Evolutionary conservation across 1,139 yeast genomes (phyloP).

Genomic region (Geotrichum histeridarum): DNA sequence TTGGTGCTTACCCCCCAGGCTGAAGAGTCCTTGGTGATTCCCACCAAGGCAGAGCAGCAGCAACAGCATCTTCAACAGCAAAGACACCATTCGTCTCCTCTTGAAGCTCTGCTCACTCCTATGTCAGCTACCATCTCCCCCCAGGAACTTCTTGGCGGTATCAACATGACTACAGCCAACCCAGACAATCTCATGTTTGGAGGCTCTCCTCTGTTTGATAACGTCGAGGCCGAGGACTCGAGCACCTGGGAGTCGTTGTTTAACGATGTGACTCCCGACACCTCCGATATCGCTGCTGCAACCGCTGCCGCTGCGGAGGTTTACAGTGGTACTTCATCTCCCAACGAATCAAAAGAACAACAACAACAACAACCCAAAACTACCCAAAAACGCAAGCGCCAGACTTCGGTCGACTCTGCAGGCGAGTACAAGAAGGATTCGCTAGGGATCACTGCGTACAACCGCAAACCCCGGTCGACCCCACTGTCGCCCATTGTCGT

Average conservation of each 20-base stretch:
- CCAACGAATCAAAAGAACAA: neutral
- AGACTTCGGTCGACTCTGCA: constrained; percentile 10
- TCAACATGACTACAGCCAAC: constrained; percentile 17
- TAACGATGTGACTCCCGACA: constrained; percentile 8
- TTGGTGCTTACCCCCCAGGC: constrained; percentile 14
- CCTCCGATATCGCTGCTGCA: constrained; percentile 1
- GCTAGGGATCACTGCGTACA: constrained; percentile 38
- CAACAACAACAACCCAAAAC: neutral
- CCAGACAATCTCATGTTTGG: constrained; percentile 18
- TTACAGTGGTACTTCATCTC: neutral
- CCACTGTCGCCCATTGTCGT: constrained; percentile 57
- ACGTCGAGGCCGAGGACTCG: constrained; percentile 28
- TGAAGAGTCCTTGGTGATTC: constrained; percentile 10
- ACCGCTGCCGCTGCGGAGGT: neutral
- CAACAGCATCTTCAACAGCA: neutral
- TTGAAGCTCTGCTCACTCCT: constrained; percentile 20
- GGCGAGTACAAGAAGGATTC: constrained; percentile 35
- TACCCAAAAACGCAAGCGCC: constrained; percentile 17
- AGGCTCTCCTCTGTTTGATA: constrained; percentile 37
- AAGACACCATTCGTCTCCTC: neutral
- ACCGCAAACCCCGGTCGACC: constrained; percentile 39
- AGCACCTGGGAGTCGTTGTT: constrained; percentile 19
- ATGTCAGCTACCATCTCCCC: constrained; percentile 34
- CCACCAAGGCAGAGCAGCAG: constrained; percentile 4
- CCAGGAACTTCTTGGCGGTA: constrained; percentile 29